Evolutionary conservation across 164 flowering plant species (phyloP).

Genomic region (Macadamia integrifolia): DNA sequence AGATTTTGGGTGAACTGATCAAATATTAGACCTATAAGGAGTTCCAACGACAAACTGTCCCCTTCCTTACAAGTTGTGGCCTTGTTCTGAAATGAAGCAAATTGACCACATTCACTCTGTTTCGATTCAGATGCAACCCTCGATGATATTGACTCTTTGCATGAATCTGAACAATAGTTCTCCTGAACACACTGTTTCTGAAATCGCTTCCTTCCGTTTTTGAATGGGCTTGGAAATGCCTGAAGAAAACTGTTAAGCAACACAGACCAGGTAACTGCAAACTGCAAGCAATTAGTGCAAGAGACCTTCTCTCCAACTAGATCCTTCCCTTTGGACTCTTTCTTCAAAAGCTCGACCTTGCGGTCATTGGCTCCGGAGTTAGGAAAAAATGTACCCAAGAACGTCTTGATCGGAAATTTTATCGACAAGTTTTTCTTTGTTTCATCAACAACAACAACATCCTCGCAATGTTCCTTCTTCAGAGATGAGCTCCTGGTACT

Average conservation of each 20-base stretch:
- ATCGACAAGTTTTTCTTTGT: conserved; percentile 42
- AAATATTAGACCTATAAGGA: conserved; percentile 47
- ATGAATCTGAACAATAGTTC: conserved; percentile 11
- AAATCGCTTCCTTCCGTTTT: conserved; percentile 42
- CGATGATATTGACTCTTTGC: conserved; percentile 11
- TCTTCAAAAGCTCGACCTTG: conserved; percentile 19
- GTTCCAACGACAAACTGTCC: conserved; percentile 41
- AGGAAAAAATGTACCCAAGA: conserved; percentile 43
- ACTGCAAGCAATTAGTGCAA: conserved; percentile 65
- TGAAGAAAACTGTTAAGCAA: conserved; percentile 52
- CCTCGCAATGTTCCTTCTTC: conserved; percentile 34
- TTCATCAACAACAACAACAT: conserved; percentile 33
- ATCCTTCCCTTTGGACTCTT: conserved; percentile 31
- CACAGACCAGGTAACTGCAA: conserved; percentile 65
- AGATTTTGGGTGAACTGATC: conserved; percentile 54
- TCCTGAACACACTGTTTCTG: conserved; percentile 38
- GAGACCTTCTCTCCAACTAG: conserved; percentile 34
- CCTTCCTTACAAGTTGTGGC: conserved; percentile 30
- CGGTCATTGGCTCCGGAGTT: conserved; percentile 23
- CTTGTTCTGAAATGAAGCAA: conserved; percentile 18
- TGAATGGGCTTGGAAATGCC: conserved; percentile 52
- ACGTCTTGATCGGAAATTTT: conserved; percentile 44
- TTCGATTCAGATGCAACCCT: conserved; percentile 17
- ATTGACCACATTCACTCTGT: conserved; percentile 17
- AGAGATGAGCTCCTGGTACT: conserved; percentile 14